phyloP scores from a whole-genome alignment of 306 rosid species.

The Cucumis hystrix region DNA sequence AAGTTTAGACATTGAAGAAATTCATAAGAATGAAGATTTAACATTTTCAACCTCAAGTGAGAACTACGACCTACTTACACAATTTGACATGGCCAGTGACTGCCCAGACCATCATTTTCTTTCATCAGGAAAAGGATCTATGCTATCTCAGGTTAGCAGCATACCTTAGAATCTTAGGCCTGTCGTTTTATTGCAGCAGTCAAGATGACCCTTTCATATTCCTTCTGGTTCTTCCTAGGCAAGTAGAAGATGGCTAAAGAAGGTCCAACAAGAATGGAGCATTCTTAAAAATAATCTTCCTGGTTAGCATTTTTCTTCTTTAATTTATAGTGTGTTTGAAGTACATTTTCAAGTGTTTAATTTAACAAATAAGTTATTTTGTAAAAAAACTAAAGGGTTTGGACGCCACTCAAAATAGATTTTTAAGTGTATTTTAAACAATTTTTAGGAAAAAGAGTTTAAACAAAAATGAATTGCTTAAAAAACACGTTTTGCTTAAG shows the following conservation, averaged over 20 bases:
- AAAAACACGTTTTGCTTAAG: no score
- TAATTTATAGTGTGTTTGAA: not conserved
- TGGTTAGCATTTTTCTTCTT: slow-evolving; percentile 34
- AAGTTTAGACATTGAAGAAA: slow-evolving; percentile 15
- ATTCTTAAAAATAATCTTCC: slow-evolving; percentile 75
- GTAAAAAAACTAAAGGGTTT: no score
- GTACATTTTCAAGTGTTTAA: no score
- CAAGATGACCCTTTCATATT: slow-evolving; percentile 5
- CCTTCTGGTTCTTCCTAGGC: slow-evolving; percentile 26
- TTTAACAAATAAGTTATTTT: no score
- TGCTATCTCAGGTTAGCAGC: slow-evolving; percentile 59
- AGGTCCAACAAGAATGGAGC: slow-evolving; percentile 90
- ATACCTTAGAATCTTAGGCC: slow-evolving; percentile 2
- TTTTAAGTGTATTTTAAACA: no score
- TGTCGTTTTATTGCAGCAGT: not conserved
- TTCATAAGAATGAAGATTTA: slow-evolving; percentile 15
- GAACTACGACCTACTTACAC: slow-evolving; percentile 34
- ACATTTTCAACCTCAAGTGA: slow-evolving; percentile 18
- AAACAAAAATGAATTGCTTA: no score
- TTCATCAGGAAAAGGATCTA: slow-evolving; percentile 28
- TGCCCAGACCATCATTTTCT: slow-evolving; percentile 78
- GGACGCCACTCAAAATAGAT: no score
- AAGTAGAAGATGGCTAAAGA: slow-evolving; percentile 68
- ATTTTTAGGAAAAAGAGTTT: no score
- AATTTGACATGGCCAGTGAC: slow-evolving; percentile 51